A percentile compares a stretch with the other conserved stretches of the same genome.
Evolutionary conservation across 2,329 filamentous ascomycete species (phyloP).

Genomic region (Drechslerella coelobrocha): DNA sequence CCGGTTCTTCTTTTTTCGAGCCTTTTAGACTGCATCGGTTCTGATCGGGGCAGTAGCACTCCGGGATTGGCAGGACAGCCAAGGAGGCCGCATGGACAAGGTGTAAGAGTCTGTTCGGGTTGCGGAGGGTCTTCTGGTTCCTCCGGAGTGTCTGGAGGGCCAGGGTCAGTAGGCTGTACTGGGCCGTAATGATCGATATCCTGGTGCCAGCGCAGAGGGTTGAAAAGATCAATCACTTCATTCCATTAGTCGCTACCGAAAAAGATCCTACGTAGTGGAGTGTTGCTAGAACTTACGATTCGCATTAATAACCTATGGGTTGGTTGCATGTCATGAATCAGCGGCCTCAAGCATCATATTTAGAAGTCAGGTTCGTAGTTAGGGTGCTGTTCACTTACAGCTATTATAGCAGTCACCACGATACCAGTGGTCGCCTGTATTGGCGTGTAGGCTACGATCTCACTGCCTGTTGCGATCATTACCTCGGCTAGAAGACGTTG

Average conservation of each 20-base stretch:
- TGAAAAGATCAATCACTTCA: background rate
- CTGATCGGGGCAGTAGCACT: conserved; percentile 11
- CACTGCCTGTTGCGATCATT: background rate
- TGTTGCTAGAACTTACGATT: background rate
- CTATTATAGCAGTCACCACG: no score
- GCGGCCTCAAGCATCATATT: no score
- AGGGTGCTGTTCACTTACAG: no score
- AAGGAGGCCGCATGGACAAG: conserved; percentile 18
- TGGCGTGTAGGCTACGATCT: no score
- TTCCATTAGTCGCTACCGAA: background rate
- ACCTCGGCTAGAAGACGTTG: background rate
- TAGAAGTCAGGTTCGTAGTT: no score
- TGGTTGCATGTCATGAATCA: no score
- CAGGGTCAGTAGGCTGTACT: conserved; percentile 6
- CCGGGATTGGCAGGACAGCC: conserved; percentile 7
- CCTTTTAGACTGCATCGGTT: conserved; percentile 1
- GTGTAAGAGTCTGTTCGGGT: conserved; percentile 3
- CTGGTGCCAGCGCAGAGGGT: conserved; percentile 1
- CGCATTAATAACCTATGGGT: background rate
- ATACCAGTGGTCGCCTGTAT: no score
- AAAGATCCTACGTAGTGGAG: no score
- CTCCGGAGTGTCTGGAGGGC: conserved; percentile 13
- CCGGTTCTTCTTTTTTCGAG: conserved; percentile 16
- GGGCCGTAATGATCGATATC: conserved; percentile 11
- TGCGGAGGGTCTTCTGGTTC: conserved; percentile 8